These are phyloP conservation scores for Zygosaccharomyces lentus DNA, from an alignment of 805 yeast species.

Conservation along the genomic window DNA sequence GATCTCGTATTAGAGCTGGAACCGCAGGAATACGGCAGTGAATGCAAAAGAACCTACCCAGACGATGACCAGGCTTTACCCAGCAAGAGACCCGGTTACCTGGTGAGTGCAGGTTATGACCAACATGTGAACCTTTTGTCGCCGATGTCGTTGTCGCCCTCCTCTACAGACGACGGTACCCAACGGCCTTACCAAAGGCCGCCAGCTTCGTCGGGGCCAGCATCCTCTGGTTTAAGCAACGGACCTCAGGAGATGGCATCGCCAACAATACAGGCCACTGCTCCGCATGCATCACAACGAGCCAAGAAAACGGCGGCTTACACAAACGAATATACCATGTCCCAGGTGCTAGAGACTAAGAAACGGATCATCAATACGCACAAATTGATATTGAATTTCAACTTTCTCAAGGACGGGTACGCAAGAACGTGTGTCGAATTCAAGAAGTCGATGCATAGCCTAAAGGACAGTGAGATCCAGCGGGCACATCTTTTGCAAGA, in stretches of 20 bases:
- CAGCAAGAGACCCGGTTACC: slow-evolving; percentile 3
- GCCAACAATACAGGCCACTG: not conserved
- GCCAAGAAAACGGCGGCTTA: not conserved
- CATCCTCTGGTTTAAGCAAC: not conserved
- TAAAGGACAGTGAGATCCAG: slow-evolving; percentile 37
- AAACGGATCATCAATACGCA: slow-evolving; percentile 34
- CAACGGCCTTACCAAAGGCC: not conserved
- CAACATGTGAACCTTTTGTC: slow-evolving; percentile 24
- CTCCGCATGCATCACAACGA: not conserved
- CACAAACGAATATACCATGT: slow-evolving; percentile 28
- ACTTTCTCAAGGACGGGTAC: slow-evolving; percentile 33
- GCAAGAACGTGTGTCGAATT: slow-evolving; percentile 34
- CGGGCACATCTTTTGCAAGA: slow-evolving; percentile 37
- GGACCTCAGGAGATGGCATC: not conserved
- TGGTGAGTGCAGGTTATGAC: slow-evolving; percentile 13
- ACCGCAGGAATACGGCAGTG: slow-evolving; percentile 8
- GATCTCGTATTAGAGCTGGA: slow-evolving; percentile 16
- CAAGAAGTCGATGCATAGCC: slow-evolving; percentile 31
- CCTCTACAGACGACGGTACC: slow-evolving; percentile 22
- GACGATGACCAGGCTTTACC: slow-evolving; percentile 1
- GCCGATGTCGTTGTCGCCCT: slow-evolving; percentile 37
- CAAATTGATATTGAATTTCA: slow-evolving; percentile 32
- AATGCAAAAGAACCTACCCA: slow-evolving; percentile 4
- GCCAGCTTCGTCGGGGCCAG: not conserved
- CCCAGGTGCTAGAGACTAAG: slow-evolving; percentile 32